Conservation (phyloP, 208 protist genomes). For the Angomonas ambiguus region DNA sequence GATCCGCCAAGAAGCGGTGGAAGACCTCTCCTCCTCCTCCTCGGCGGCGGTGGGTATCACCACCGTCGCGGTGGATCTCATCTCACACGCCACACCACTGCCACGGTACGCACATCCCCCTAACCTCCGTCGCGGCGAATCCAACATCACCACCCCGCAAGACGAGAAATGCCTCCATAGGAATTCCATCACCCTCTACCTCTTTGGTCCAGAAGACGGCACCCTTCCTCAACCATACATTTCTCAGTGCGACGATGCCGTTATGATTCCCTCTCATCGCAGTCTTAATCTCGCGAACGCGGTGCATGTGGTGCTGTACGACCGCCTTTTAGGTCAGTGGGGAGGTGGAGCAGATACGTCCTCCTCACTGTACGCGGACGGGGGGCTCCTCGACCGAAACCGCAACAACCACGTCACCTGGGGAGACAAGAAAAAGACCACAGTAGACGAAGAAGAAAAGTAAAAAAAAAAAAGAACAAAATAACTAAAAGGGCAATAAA, state of each 20-base stretch:
- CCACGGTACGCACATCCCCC: slow-evolving; percentile 31
- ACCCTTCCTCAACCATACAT: slow-evolving; percentile 36
- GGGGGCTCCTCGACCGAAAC: slow-evolving; percentile 40
- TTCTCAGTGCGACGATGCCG: slow-evolving; percentile 45
- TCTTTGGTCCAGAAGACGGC: slow-evolving; percentile 66
- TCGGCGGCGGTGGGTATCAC: no score
- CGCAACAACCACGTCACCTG: slow-evolving; percentile 47
- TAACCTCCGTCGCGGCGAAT: neutral
- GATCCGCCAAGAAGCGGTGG: neutral
- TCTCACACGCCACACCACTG: slow-evolving; percentile 37
- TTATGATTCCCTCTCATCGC: slow-evolving; percentile 60
- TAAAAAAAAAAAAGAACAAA: neutral
- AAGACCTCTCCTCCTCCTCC: no score
- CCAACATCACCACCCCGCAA: no score
- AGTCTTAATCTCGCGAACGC: slow-evolving; percentile 74
- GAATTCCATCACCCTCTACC: slow-evolving; percentile 48
- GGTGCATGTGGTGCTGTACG: slow-evolving; percentile 71
- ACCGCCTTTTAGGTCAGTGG: slow-evolving; percentile 25
- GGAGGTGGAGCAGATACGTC: slow-evolving; percentile 1
- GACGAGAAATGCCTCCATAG: no score
- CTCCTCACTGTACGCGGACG: no score
- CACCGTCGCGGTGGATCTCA: slow-evolving; percentile 65
- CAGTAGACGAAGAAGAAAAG: neutral
- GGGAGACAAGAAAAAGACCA: neutral
- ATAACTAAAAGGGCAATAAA: neutral